These are phyloP conservation scores for Gynochthodes officinalis DNA, from an alignment of 257 asterid species.

Conservation along the genomic window DNA sequence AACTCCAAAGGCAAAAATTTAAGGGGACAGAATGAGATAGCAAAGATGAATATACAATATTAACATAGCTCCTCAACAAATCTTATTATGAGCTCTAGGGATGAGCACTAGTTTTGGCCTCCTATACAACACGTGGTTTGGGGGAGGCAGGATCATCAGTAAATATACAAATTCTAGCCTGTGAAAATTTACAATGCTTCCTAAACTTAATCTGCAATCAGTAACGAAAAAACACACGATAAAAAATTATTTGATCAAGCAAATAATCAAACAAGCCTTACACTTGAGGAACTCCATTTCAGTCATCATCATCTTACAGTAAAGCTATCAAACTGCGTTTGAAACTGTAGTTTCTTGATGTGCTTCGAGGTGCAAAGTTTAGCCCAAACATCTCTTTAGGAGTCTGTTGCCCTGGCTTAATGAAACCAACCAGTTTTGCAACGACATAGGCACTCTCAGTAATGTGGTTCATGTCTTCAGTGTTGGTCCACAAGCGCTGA, in stretches of 20 bases:
- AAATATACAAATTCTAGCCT: not conserved
- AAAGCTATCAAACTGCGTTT: constrained; percentile 57
- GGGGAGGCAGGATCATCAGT: not conserved
- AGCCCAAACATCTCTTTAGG: constrained; percentile 91
- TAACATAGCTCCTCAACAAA: not conserved
- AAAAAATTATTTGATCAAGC: not conserved
- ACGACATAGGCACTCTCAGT: constrained; percentile 69
- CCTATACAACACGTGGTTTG: not conserved
- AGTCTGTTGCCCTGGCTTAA: constrained; percentile 45
- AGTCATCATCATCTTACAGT: constrained; percentile 31
- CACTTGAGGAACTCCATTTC: not conserved
- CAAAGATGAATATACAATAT: not conserved
- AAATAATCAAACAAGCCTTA: not conserved
- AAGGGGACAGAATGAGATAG: too few species aligned
- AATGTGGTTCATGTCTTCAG: constrained; percentile 68
- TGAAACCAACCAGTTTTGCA: constrained; percentile 63
- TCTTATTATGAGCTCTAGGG: not conserved
- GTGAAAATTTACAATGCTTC: not conserved
- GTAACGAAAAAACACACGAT: not conserved
- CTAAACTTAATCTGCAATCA: constrained; percentile 9
- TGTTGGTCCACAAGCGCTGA: constrained; percentile 60
- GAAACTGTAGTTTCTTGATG: constrained; percentile 53
- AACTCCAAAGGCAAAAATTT: not conserved
- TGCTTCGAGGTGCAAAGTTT: constrained; percentile 56
- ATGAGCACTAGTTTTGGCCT: not conserved